phyloP scores from a whole-genome alignment of 805 yeast species.

The Starmerella ratchasimensis region DNA sequence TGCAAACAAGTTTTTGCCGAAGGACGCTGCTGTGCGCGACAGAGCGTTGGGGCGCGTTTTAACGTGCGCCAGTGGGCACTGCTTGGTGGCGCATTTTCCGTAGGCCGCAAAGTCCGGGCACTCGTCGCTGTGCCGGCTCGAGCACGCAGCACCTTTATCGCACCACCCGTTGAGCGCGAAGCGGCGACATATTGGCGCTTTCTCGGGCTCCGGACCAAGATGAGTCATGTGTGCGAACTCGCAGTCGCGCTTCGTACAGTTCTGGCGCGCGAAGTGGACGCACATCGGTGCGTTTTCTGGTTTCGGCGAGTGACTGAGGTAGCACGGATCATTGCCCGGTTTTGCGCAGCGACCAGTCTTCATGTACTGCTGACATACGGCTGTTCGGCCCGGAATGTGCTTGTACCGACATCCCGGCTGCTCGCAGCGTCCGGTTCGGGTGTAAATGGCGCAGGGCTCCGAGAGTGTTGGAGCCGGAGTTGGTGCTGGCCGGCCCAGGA shows the following conservation, averaged over 20 bases:
- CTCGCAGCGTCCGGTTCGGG: conserved; percentile 37
- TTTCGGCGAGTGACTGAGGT: conserved; percentile 41
- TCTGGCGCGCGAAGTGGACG: conserved; percentile 34
- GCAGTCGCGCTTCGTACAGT: conserved; percentile 39
- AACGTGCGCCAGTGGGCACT: conserved; percentile 41
- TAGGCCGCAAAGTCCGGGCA: conserved; percentile 61
- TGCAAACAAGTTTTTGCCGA: too few relatives aligned
- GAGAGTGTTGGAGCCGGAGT: not conserved
- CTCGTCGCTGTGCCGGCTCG: conserved; percentile 41
- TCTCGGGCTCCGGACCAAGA: conserved; percentile 25
- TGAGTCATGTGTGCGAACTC: conserved; percentile 36
- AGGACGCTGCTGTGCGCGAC: too few relatives aligned
- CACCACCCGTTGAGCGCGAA: conserved; percentile 63
- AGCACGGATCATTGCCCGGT: conserved; percentile 31
- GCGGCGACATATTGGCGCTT: conserved; percentile 43
- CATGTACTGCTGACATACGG: conserved; percentile 41
- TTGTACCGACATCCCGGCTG: conserved; percentile 38
- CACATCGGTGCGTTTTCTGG: conserved; percentile 54
- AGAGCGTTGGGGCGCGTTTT: too few relatives aligned
- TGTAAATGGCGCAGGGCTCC: conserved; percentile 23
- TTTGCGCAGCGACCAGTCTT: conserved; percentile 35
- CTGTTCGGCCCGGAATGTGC: conserved; percentile 39
- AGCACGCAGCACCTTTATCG: conserved; percentile 43
- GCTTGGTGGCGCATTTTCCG: conserved; percentile 42
- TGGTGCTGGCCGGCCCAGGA: not conserved